Conservation (phyloP, 441 rosid genomes). For the Isatis lusitanica region DNA sequence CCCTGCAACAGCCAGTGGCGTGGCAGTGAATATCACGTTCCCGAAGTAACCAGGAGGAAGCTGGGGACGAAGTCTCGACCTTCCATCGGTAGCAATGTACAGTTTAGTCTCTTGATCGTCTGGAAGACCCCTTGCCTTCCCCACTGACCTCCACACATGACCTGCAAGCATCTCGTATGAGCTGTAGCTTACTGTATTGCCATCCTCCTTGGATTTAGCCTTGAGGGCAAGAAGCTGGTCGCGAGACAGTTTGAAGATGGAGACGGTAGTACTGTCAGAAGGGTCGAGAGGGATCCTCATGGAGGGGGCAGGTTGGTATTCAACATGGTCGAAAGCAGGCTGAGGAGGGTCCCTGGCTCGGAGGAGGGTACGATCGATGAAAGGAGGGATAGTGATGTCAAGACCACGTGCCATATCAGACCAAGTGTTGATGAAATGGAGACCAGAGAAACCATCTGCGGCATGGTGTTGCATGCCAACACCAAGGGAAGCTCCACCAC, state of each 20-base stretch:
- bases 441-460: conserved; percentile 95
- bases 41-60: conserved; percentile 93
- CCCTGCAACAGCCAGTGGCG: conserved; percentile 78
- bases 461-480: conserved; percentile 98
- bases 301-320: conserved; percentile 81
- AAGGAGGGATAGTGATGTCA: conserved; percentile 69
- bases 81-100: conserved; percentile 89
- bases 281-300: conserved; percentile 47
- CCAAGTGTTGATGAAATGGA: conserved; percentile 93
- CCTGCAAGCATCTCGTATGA: conserved; percentile 94
- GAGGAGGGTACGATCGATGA: conserved; percentile 83
- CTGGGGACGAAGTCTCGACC: conserved; percentile 73
- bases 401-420: conserved; percentile 93
- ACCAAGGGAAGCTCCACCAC: conserved; percentile 95
- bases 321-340: conserved; percentile 70
- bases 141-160: conserved; percentile 82
- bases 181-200: conserved; percentile 71
- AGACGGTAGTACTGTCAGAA: conserved; percentile 50
- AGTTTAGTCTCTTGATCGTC: conserved; percentile 75
- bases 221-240: conserved; percentile 74
- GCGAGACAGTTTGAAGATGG: conserved; percentile 72
- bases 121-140: conserved; percentile 75
- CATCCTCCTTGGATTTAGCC: conserved; percentile 75
- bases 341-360: conserved; percentile 89
- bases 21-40: conserved; percentile 86